Evolutionary conservation across 192 early-diverging fungal species (phyloP), one percentile per base, ranked within the genome.

Genomic region (Gonapodya sp.): DNA sequence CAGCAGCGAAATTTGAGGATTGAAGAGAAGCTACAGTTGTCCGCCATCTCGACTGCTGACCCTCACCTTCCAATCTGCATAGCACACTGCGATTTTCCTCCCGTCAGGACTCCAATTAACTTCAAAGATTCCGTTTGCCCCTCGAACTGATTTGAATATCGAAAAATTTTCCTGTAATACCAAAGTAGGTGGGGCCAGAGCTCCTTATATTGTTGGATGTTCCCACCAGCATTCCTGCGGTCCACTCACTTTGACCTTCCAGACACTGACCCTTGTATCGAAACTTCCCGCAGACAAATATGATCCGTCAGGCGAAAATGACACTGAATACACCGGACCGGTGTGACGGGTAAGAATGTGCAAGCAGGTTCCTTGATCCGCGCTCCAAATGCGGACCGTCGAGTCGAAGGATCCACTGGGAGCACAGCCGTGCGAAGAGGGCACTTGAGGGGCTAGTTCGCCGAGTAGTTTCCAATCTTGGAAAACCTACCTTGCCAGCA

Each of bases 401-500:
- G 75, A 77, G 75, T 77, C 75, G 75, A 77, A 77, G 18, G 75
- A 77, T 16, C 75, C 75, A 8, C 75, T 77, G 75, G 75, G 2
- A 33, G 64, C 16, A 77, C 8, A 31, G 34, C 14, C 30, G 75
- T 77, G 18, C 8, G 75, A 14, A 31, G 75, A 8, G 34, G 31
- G 30, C 30, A 18, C 14, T 34, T 34, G 75, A 31, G 46, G 24
- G 24, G 46, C 24, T 8, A 64, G 46, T 64, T 64, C 46, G 24
- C 24, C 46, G 46, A 64, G 46, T 16, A 64, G 46, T 64, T 64
- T 24, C 46, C 8, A 8, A 24, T 33, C 31, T 16, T 77, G 18
- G 2, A 34, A 16, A 77, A 77, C 75, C 30, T 31, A 77, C 75
- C 30, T 77, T 33, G 75, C 75, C 75, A 77, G 14, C 30, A 77